Conservation (phyloP, 306 rosid genomes). For the Erythrophleum fordii region DNA sequence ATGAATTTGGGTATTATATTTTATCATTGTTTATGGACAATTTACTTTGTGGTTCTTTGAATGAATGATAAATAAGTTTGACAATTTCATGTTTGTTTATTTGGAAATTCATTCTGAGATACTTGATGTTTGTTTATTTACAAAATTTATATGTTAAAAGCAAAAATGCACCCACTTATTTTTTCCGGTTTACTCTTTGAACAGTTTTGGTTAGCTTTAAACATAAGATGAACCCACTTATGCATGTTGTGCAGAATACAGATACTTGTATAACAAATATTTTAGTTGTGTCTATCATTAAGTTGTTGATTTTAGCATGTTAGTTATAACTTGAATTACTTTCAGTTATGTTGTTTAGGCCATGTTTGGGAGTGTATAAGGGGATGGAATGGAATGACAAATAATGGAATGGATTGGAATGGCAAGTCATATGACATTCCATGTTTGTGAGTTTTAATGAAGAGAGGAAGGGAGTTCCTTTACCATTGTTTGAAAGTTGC, state of each 20-base stretch:
- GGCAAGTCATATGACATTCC: no score
- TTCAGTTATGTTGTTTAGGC: background rate
- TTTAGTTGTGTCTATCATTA: no score
- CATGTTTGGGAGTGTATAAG: no score
- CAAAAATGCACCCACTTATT: background rate
- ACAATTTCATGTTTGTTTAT: background rate
- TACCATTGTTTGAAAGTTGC: no score
- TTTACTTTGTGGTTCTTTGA: background rate
- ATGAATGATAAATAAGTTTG: background rate
- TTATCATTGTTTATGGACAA: background rate
- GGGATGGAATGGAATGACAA: no score
- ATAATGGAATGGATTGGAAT: no score
- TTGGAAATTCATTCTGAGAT: background rate
- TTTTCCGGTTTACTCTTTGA: background rate
- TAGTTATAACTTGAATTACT: background rate
- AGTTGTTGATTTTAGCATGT: background rate
- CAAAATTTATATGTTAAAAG: background rate
- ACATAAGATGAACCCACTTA: no score
- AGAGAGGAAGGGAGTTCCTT: no score
- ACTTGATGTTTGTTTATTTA: background rate
- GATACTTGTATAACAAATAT: no score
- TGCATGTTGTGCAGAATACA: no score
- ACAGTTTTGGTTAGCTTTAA: background rate
- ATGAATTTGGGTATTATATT: background rate
- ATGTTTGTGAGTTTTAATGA: no score